Base-by-base conservation (phyloP, 495 filamentous ascomycete species). In the Lepidopterella palustris region DNA sequence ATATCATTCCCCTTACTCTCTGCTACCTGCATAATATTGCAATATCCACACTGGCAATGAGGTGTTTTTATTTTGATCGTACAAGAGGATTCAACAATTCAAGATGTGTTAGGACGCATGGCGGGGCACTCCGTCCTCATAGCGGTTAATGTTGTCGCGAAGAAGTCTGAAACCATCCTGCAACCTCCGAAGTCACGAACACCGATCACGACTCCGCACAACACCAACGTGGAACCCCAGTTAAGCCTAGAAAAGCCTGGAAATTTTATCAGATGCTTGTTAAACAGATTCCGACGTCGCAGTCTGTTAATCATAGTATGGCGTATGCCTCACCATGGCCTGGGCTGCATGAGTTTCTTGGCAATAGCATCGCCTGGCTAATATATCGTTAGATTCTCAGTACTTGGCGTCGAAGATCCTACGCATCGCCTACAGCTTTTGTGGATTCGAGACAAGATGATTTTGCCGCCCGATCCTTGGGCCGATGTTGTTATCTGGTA, bases 301-400 rank as follows among this genome's bases (percentile, higher is more conserved):
- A 66, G 55, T 27, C 42, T 40, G 63, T 35, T 58, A 60, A 66
- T 62, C 64, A 66, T 48, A 54, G 47, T 54, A 54, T 40, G 4
- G 51, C 29, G 13, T 42, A 59, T 55, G 58, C 52, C 35, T 15
- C 32, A 63, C 64, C 51, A 66, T 23, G 6, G 35, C 31, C 24
- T 4, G 57, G 24, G 50, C 24, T 40, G 64, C 64, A 67, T 67
- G 31, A 61, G 13, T 24, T 32, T 49, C 60, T 63, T 63, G 57
- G 63, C 64, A 45, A 20, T 28, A 15, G 15, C 31, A 31, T 5
- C 57, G 53, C 60, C 60, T 53, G 40, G 45, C 20, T 27, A 59
- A 63, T 59, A 25, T 58, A 40, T 55, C 40, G 51, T 25, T 1
- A 48, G 29, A 56, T 58, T 61, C 49, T 23, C 45, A 18, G 6